Evolutionary conservation across 2,329 filamentous ascomycete species (phyloP).

Genomic region (Dissoconium aciculare): DNA sequence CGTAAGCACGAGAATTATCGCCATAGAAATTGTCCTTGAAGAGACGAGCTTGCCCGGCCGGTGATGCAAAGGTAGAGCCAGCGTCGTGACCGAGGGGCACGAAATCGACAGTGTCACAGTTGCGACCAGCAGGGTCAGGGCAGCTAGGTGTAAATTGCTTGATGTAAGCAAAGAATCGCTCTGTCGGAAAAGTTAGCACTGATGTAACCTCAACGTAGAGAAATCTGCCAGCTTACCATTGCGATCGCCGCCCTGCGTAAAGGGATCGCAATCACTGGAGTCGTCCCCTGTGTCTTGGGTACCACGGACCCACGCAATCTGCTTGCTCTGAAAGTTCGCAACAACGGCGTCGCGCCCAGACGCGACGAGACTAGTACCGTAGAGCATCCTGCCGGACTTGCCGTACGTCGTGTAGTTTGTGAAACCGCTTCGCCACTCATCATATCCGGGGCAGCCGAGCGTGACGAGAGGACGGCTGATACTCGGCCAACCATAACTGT

Average conservation of each 20-base stretch:
- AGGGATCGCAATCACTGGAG: slow-evolving; percentile 19
- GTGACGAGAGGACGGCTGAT: slow-evolving; percentile 18
- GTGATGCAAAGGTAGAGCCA: slow-evolving; percentile 21
- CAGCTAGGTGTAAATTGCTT: slow-evolving; percentile 20
- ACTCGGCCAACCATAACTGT: slow-evolving; percentile 23
- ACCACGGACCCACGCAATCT: slow-evolving; percentile 23
- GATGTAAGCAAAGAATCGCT: slow-evolving; percentile 26
- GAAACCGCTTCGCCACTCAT: slow-evolving; percentile 22
- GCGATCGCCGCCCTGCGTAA: slow-evolving; percentile 21
- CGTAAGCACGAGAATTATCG: slow-evolving; percentile 16
- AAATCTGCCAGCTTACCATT: too few species aligned
- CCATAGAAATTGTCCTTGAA: slow-evolving; percentile 25
- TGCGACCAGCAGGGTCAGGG: slow-evolving; percentile 10
- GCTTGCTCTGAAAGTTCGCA: slow-evolving; percentile 19
- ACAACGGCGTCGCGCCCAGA: slow-evolving; percentile 17
- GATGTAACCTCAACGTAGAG: too few species aligned
- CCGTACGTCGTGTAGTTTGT: slow-evolving; percentile 17
- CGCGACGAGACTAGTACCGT: slow-evolving; percentile 15
- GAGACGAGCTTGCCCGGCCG: slow-evolving; percentile 20
- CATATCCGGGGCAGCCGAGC: slow-evolving; percentile 18
- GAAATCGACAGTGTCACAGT: slow-evolving; percentile 22
- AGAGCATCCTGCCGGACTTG: slow-evolving; percentile 10
- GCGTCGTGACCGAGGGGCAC: slow-evolving; percentile 20
- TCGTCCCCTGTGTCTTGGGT: slow-evolving; percentile 22
- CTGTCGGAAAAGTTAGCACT: too few species aligned